Conservation (phyloP, 768 basidiomycete genomes). For the Termitomyces bulborhizus region DNA sequence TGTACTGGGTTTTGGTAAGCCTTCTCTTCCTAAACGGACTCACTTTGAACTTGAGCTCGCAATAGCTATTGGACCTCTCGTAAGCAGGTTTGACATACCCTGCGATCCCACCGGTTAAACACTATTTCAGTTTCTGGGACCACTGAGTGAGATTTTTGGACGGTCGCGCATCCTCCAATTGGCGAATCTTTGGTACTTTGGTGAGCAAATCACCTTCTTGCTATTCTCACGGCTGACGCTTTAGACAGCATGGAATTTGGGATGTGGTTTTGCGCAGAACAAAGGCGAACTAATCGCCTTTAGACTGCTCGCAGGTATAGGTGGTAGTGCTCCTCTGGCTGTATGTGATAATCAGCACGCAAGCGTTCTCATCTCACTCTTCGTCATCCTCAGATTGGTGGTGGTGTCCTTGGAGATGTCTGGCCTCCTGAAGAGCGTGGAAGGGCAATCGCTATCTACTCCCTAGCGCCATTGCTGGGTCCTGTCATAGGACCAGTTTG, state of each 20-base stretch:
- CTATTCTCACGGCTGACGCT: neutral
- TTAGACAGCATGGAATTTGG: conserved; percentile 54
- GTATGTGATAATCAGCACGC: conserved; percentile 37
- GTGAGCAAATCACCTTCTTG: conserved; percentile 25
- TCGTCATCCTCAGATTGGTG: conserved; percentile 37
- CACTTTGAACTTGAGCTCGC: neutral
- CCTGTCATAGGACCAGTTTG: conserved; percentile 59
- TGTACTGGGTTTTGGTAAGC: conserved; percentile 49
- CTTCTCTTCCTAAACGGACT: neutral
- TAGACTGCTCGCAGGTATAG: conserved; percentile 63
- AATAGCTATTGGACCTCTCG: conserved; percentile 47
- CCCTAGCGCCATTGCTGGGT: conserved; percentile 59
- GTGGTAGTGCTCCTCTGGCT: conserved; percentile 64
- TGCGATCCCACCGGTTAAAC: neutral
- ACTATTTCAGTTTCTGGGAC: conserved; percentile 39
- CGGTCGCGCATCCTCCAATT: conserved; percentile 55
- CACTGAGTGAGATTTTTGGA: conserved; percentile 68
- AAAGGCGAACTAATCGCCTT: conserved; percentile 57
- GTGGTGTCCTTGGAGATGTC: conserved; percentile 59
- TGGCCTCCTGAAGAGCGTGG: conserved; percentile 60
- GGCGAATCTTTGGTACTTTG: conserved; percentile 62
- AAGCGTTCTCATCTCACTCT: conserved; percentile 7
- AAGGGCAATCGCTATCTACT: conserved; percentile 56
- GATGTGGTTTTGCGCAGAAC: conserved; percentile 57
- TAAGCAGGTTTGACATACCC: conserved; percentile 14